Conservation (phyloP, 2,329 filamentous ascomycete species). For the Fusarium protoensiforme region DNA sequence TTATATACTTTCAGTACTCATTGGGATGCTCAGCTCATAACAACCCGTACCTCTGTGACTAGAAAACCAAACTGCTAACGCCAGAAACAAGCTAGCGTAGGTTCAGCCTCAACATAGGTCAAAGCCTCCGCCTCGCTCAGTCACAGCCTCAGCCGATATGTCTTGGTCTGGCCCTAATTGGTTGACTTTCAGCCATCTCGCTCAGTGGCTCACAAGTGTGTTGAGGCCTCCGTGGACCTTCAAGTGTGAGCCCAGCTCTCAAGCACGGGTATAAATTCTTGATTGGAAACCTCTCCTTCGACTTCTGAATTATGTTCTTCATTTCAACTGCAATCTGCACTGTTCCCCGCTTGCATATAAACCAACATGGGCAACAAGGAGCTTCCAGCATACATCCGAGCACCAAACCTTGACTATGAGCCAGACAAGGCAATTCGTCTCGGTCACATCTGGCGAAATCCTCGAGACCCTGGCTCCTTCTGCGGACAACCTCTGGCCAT, state of each 20-base stretch:
- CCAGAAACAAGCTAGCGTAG: no score
- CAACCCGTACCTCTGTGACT: no score
- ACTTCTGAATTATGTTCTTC: background rate
- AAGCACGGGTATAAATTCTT: background rate
- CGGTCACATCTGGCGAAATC: background rate
- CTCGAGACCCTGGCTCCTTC: background rate
- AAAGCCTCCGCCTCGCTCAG: background rate
- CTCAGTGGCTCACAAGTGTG: background rate
- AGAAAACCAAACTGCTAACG: background rate
- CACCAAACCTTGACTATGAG: background rate
- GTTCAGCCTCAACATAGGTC: background rate
- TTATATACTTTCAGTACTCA: background rate
- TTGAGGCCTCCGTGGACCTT: background rate
- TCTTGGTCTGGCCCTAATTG: background rate
- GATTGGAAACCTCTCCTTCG: background rate
- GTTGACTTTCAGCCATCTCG: background rate
- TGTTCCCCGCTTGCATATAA: background rate
- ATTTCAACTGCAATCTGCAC: background rate
- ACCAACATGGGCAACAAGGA: background rate
- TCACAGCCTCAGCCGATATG: background rate
- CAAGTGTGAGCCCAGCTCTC: background rate
- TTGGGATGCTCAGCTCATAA: background rate
- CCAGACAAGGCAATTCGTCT: background rate
- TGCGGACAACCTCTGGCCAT: background rate
- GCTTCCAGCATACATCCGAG: background rate